phyloP scores from a whole-genome alignment of 108 stramenopile genomes.

The Nitzschia palea region DNA sequence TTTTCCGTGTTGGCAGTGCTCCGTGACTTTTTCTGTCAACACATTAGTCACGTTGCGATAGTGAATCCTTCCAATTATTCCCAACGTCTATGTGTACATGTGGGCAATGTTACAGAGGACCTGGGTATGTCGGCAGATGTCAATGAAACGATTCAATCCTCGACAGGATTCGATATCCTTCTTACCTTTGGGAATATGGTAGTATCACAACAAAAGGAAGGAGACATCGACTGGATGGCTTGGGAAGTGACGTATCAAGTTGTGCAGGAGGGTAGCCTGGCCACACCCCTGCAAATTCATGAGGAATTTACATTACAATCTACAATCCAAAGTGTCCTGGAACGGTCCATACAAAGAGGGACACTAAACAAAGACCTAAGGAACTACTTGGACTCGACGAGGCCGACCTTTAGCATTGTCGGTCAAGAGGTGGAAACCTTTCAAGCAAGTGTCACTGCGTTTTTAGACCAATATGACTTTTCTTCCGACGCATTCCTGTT shows the following conservation, averaged over 20 bases:
- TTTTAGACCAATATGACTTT: neutral
- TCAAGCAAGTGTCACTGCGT: neutral
- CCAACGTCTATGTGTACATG: neutral
- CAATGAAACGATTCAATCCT: neutral
- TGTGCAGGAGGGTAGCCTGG: neutral
- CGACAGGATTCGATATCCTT: neutral
- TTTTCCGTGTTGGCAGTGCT: neutral
- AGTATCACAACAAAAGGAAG: too few relatives aligned
- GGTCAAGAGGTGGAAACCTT: slow-evolving; percentile 1
- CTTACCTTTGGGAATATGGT: too few relatives aligned
- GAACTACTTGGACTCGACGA: neutral
- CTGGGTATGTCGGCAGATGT: neutral
- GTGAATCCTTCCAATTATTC: neutral
- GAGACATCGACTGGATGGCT: too few relatives aligned
- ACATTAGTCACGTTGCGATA: neutral
- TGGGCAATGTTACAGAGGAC: neutral
- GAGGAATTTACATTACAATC: neutral
- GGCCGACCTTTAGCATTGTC: neutral
- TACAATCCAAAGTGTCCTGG: neutral
- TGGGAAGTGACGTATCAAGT: neutral
- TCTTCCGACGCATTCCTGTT: neutral
- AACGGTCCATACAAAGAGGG: neutral
- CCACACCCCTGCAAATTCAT: neutral
- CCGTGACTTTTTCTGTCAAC: neutral
- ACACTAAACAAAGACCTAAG: neutral